Evolutionary conservation across 208 protist species (phyloP), one percentile per base, ranked within the genome.

Genomic region (Dictyostelium gargantuum): DNA sequence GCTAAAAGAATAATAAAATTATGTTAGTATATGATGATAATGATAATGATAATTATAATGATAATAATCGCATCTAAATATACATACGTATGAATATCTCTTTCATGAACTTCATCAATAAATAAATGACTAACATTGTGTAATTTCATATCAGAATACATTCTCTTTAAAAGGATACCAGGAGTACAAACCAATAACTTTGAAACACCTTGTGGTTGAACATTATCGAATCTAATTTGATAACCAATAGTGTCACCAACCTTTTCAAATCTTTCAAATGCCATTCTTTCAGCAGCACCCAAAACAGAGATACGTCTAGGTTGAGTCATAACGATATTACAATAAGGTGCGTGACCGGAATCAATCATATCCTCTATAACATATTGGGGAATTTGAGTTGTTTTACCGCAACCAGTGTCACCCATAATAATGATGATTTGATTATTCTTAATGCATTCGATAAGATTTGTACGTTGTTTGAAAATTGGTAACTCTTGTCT

Each of bases 401-500:
- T 91, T 42, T 91, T 94, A n/a, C 94, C 93, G 23, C 61, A 94
- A 29, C 96, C 96, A 29, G 96, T 98, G 19, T 96, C 96, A 94
- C 97, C 97, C n/a, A 94, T 97, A 26, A 98, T 86, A 58, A 98
- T 93, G 0, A 97, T 66, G 13, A 97, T 91, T 40, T 96, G 79
- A 73, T 96, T 93, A 26, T 96, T 95, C 23, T 72, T 75, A 11
- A 98, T 93, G 19, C 58, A 72, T 46, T 98, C 97, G 75, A 98
- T 96, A 6, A 98, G 94, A 21, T 58, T 48, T 58, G 97, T 82
- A 94, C 97, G 96, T 86, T 98, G 96, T 26, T 46, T 92, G 35
- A 95, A 94, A 73, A 98, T 97, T 15, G 97, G 97, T 52, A 80
- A 40, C 19, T 56, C 46, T 1, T 35, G 9, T 80, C 74, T 76